These are phyloP conservation scores for Colletotrichum lentis DNA, from an alignment of 2,329 filamentous ascomycete species.

Conservation along the genomic window DNA sequence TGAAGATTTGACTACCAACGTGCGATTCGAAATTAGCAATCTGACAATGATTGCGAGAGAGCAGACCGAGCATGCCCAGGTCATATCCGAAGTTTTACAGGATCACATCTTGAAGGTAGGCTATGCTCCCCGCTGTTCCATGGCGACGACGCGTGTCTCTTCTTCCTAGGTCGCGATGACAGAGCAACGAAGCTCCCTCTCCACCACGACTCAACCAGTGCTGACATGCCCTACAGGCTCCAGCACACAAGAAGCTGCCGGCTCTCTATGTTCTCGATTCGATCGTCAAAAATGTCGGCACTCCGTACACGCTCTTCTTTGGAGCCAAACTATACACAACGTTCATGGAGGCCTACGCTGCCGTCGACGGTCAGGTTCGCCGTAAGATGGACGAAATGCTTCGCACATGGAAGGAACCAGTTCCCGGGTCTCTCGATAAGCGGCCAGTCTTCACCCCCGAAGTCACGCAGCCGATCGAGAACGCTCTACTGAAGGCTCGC, in stretches of 20 bases:
- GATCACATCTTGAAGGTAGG: conserved; percentile 95
- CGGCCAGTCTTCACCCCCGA: conserved; percentile 90
- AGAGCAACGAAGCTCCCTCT: background rate
- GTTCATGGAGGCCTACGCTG: conserved; percentile 95
- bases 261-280: conserved; percentile 98
- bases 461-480: conserved; percentile 89
- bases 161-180: background rate
- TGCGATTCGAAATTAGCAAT: conserved; percentile 95
- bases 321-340: conserved; percentile 90
- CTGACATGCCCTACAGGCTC: conserved; percentile 69
- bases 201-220: conserved; percentile 20
- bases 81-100: conserved; percentile 88
- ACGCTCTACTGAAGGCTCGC: conserved; percentile 84
- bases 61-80: conserved; percentile 93
- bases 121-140: conserved; percentile 4
- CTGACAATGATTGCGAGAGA: conserved; percentile 97
- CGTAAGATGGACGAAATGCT: conserved; percentile 97
- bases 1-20: conserved; percentile 89
- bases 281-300: conserved; percentile 98
- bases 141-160: background rate
- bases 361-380: conserved; percentile 83
- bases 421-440: conserved; percentile 91
- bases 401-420: conserved; percentile 96
- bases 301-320: conserved; percentile 95
- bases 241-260: conserved; percentile 87